Conservation (phyloP, 805 yeast species). For the Starmerella stigmatis region DNA sequence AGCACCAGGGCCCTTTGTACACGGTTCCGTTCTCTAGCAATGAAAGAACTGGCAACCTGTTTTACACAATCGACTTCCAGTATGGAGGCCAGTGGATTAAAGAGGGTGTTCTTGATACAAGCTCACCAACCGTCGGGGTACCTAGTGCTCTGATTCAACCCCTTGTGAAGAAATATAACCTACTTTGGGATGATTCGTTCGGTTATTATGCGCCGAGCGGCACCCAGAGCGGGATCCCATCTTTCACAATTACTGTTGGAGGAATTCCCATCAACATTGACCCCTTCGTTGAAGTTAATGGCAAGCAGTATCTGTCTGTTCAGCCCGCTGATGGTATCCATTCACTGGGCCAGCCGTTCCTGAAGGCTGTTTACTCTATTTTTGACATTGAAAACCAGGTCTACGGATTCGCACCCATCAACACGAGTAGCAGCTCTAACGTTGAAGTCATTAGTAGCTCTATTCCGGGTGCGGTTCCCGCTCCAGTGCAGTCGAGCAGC, state of each 20-base stretch:
- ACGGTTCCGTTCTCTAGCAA: constrained; percentile 23
- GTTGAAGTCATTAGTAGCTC: background rate
- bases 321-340: background rate
- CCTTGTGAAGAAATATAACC: constrained; percentile 7
- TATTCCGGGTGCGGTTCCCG: constrained; percentile 10
- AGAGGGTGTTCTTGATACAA: constrained; percentile 38
- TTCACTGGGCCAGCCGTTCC: constrained; percentile 41
- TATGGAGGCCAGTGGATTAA: constrained; percentile 1
- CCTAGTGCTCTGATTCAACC: constrained; percentile 27
- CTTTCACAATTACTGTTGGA: constrained; percentile 13
- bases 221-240: background rate
- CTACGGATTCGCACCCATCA: constrained; percentile 43
- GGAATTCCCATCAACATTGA: constrained; percentile 20
- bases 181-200: background rate
- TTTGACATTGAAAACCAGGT: constrained; percentile 50
- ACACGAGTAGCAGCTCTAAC: background rate
- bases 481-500: too few relatives aligned
- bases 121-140: constrained; percentile 41
- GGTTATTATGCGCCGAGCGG: background rate
- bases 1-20: constrained; percentile 33
- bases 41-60: background rate
- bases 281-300: constrained; percentile 19
- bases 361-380: constrained; percentile 54
- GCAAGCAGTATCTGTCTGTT: constrained; percentile 2
- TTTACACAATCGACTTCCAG: constrained; percentile 4